These are phyloP conservation scores for Stellera chamaejasme DNA, from an alignment of 345 rosid species.

Conservation along the genomic window DNA sequence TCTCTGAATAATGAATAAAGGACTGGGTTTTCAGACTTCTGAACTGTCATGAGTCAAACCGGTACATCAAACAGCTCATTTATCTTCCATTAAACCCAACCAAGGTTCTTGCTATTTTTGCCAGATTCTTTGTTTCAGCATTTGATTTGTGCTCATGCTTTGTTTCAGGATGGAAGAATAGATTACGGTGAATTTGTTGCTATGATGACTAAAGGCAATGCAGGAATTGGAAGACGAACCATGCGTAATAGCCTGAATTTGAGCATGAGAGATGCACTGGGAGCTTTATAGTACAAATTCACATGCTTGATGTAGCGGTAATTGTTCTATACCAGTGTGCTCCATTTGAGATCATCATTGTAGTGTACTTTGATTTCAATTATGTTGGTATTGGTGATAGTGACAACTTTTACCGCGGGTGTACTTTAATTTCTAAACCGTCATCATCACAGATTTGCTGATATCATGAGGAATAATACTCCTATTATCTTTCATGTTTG, in stretches of 20 bases:
- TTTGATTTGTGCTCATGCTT: constrained; percentile 6
- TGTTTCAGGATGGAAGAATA: constrained; percentile 81
- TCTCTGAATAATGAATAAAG: no score
- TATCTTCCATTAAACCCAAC: not conserved
- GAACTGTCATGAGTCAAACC: no score
- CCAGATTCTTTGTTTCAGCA: not conserved
- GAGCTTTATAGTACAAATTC: constrained; percentile 22
- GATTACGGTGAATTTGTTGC: constrained; percentile 98
- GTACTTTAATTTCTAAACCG: no score
- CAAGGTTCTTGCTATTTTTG: not conserved
- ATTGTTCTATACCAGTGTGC: not conserved
- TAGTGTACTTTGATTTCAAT: not conserved
- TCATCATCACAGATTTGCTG: no score
- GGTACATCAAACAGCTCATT: no score
- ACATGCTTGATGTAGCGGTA: constrained; percentile 24
- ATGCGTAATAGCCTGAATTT: constrained; percentile 91
- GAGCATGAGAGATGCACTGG: constrained; percentile 81
- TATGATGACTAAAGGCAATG: constrained; percentile 98
- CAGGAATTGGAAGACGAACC: constrained; percentile 95
- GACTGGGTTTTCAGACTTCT: no score
- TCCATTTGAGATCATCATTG: not conserved
- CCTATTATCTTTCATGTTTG: no score
- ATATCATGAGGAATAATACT: not conserved
- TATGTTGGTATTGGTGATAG: no score
- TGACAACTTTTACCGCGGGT: no score